These are phyloP conservation scores for Osmozyma mogii DNA, from an alignment of 805 yeast genomes.

Conservation along the genomic window DNA sequence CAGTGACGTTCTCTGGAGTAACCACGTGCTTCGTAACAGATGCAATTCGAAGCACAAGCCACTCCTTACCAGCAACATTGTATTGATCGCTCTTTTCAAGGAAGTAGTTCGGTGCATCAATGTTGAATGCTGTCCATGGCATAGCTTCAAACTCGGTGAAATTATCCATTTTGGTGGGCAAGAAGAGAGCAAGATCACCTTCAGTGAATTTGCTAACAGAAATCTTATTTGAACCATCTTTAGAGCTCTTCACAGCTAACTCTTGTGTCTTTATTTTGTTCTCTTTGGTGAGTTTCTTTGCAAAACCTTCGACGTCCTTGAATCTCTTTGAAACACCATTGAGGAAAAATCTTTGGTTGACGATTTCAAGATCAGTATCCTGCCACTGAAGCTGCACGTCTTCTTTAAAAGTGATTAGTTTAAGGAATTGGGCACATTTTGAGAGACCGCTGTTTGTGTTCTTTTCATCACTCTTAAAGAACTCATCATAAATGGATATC, in stretches of 20 bases:
- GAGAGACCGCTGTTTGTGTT: too few relatives aligned
- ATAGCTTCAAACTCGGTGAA: slow-evolving; percentile 16
- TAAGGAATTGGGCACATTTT: slow-evolving; percentile 13
- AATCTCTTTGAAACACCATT: slow-evolving; percentile 61
- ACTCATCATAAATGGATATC: background rate
- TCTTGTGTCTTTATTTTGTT: slow-evolving; percentile 45
- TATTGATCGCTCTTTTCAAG: slow-evolving; percentile 38
- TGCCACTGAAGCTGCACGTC: slow-evolving; percentile 16
- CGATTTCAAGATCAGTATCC: slow-evolving; percentile 11
- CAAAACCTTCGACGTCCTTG: slow-evolving; percentile 82
- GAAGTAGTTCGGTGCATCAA: slow-evolving; percentile 81
- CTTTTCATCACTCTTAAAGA: slow-evolving; percentile 1
- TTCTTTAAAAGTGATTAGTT: slow-evolving; percentile 21
- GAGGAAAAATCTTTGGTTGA: slow-evolving; percentile 22
- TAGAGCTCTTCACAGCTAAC: slow-evolving; percentile 17
- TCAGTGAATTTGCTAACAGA: slow-evolving; percentile 58
- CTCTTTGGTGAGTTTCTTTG: slow-evolving; percentile 76
- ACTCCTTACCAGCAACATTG: slow-evolving; percentile 42
- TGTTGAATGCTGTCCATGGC: slow-evolving; percentile 94
- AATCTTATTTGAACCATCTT: slow-evolving; percentile 41
- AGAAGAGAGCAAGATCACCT: slow-evolving; percentile 75
- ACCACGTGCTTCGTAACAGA: slow-evolving; percentile 50
- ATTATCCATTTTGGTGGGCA: slow-evolving; percentile 61
- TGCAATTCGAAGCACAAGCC: slow-evolving; percentile 71
- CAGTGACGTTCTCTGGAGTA: slow-evolving; percentile 32